A percentile compares a stretch with the other conserved stretches of the same genome.
Evolutionary conservation across 169 alveolate species (phyloP).

Genomic region (Eimeria maxima): DNA sequence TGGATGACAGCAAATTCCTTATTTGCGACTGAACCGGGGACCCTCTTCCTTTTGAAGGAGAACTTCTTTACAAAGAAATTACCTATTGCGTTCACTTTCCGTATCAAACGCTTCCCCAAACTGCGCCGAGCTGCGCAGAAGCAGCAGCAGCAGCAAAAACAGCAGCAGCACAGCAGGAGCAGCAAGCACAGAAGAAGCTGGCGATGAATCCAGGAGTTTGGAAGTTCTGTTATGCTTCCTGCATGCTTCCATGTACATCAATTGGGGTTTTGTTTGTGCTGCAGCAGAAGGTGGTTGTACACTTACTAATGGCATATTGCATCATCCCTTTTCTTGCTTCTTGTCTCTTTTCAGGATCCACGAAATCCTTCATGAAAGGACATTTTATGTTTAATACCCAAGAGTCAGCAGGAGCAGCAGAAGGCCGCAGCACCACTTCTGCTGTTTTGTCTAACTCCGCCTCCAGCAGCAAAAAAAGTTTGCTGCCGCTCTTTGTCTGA

Average conservation of each 20-base stretch:
- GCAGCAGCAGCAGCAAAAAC: neutral
- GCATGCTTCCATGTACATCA: too few species aligned
- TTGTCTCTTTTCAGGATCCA: neutral
- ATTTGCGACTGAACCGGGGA: too few species aligned
- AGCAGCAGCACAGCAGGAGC: neutral
- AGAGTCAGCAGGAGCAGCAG: too few species aligned
- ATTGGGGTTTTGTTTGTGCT: too few species aligned
- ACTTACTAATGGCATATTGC: conserved; percentile 26
- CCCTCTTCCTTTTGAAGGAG: too few species aligned
- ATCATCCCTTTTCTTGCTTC: neutral
- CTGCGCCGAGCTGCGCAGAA: neutral
- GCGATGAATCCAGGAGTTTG: neutral
- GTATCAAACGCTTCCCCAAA: neutral
- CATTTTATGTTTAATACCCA: conserved; percentile 31
- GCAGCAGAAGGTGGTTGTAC: too few species aligned
- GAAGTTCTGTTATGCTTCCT: too few species aligned
- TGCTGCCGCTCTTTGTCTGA: neutral
- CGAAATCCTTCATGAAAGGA: conserved; percentile 48
- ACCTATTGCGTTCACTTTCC: neutral
- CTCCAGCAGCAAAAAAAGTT: neutral
- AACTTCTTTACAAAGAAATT: too few species aligned
- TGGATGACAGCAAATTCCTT: too few species aligned
- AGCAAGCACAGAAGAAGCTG: too few species aligned
- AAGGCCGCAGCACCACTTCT: neutral
- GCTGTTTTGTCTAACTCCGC: conserved; percentile 2